phyloP scores from a whole-genome alignment of 345 rosid genomes.

The Eucalyptus tenuipes region DNA sequence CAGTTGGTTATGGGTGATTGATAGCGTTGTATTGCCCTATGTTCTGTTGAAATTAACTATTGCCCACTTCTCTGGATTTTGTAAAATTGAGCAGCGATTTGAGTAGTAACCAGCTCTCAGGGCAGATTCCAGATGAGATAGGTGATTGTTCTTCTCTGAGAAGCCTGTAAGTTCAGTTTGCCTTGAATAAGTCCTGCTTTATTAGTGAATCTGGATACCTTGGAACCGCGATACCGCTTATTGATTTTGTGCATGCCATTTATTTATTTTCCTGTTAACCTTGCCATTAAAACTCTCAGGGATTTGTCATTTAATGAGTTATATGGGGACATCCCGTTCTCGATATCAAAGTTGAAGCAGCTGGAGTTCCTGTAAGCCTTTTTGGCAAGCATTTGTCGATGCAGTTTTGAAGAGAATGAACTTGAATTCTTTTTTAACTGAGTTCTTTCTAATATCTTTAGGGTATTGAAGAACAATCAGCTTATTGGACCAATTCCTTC shows the following conservation, averaged over 20 bases:
- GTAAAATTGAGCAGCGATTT: slow-evolving; percentile 42
- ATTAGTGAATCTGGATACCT: background rate
- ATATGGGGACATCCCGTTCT: slow-evolving; percentile 89
- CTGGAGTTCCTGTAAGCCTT: slow-evolving; percentile 65
- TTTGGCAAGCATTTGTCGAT: background rate
- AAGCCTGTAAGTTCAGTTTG: slow-evolving; percentile 47
- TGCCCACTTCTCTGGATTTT: background rate
- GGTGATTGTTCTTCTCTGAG: slow-evolving; percentile 77
- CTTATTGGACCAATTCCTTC: slow-evolving; percentile 89
- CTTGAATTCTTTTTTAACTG: background rate
- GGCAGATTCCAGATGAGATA: slow-evolving; percentile 97
- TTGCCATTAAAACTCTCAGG: slow-evolving; percentile 17
- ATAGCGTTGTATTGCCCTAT: background rate
- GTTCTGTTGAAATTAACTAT: background rate
- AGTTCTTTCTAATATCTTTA: slow-evolving; percentile 3
- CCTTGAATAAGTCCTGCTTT: background rate
- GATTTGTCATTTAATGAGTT: slow-evolving; percentile 79
- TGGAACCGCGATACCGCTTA: background rate
- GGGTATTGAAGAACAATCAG: slow-evolving; percentile 75
- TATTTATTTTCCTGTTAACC: background rate
- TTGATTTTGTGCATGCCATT: background rate
- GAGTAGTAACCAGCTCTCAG: slow-evolving; percentile 61
- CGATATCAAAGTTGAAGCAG: slow-evolving; percentile 78
- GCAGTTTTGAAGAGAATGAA: background rate
- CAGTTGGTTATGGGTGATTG: background rate